Base-by-base conservation (phyloP, 2,329 filamentous ascomycete genomes). In the Aspergillus ibericus region DNA sequence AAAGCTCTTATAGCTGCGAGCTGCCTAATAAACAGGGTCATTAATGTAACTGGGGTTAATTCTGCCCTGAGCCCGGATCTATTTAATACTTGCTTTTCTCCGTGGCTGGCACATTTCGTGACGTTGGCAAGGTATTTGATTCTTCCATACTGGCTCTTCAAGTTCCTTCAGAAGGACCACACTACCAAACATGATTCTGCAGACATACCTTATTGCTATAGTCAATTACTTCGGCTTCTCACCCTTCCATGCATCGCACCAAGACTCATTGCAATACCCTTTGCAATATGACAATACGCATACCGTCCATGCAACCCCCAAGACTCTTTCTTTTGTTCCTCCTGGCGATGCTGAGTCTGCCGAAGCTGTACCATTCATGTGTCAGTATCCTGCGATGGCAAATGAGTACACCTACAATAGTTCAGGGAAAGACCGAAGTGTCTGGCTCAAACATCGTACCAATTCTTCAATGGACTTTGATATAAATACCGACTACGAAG, bases 151-250 rank as follows among this genome's bases (percentile, higher is more conserved):
- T 42, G 5, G 7, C 9, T 1, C 38, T 22, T 22, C 8, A 42
- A 42, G 18, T 7, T n/a, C 4, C 20, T 5, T 9, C 7, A 6
- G 13, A 40, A 22, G 18, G 7, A n/a, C 13, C 18, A 13, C 0
- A 25, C 40, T 9, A 22, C 32, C 4, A 47, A 58, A 5, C 38
- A 64, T 64, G 62, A 20, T 47, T 12, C 22, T 57, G 6, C 16
- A 36, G 6, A 29, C 34, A 13, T 57, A 57, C 22, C 18, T 57
- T n/a, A 47, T 42, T 5, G 29, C 38, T 12, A 53, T 57, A 12
- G 52, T 57, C 18, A 47, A 20, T 16, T 53, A 53, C 1, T 47
- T 57, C n/a, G 48, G 48, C 36, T 53, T 57, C 12, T 18, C 27
- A 18, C 27, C 55, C 1, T 47, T 50, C 5, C 27, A 38, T 25